Evolutionary conservation across 2,329 filamentous ascomycete genomes (phyloP), one percentile per base, ranked within the genome.

Genomic region (Amauroascus verrucosus): DNA sequence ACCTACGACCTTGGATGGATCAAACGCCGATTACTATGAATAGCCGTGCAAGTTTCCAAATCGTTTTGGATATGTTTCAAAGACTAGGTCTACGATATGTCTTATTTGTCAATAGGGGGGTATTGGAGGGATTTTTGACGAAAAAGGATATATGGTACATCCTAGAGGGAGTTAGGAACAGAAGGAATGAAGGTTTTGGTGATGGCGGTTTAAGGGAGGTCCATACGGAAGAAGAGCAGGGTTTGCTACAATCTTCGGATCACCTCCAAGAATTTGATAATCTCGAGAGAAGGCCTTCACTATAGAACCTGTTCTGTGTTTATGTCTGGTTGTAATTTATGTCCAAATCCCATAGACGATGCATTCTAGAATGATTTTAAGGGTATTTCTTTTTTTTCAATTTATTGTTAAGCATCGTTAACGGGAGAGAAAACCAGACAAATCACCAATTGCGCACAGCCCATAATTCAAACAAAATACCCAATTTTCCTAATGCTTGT

Each of bases 111-210:
- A 87, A 96, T 59, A 80, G 84, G 47, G 93, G 93, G 18, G 80
- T 81, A 48, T 72, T 98, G 37, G 83, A 88, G 67, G 93, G 93
- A 0, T 69, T 98, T 46, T 73, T 97, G 60, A 98, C 93, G 18
- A 97, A 97, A 75, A 98, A 98, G 74, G 93, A 98, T 70, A 84
- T 95, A 32, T 97, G 90, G 87, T 90, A 88, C 67, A 83, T 97
- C 37, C 75, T 97, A 44, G 88, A 95, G 65, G 87, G 85, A 40
- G 82, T 81, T 8, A 83, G 85, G 58, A 80, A 83, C 49, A 60
- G 60, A 26, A 60, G 63, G 35, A 61, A 62, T 51, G 64, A 68
- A 38, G 62, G 60, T n/a, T 57, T 68, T 18, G 63, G 60, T 41
- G 61, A 63, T 6, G 59, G 59, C 41, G 54, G 61, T 4, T 65